Evolutionary conservation across 164 flowering plant species (phyloP).

Genomic region (Dillenia suffruticosa): DNA sequence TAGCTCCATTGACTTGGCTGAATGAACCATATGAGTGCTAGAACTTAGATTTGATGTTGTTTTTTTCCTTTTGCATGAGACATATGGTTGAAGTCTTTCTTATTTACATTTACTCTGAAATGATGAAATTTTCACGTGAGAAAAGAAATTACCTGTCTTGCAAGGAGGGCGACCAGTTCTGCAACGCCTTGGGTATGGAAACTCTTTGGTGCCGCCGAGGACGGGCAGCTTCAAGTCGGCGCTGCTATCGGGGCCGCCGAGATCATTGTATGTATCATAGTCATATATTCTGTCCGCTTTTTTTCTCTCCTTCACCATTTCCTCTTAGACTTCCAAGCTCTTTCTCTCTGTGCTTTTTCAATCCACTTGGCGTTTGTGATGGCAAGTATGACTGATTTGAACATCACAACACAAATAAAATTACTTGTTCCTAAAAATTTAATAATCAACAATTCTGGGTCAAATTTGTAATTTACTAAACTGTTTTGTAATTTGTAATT

Average conservation of each 20-base stretch:
- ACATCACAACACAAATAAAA: no score
- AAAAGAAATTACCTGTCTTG: slow-evolving; percentile 11
- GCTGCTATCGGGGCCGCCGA: slow-evolving; percentile 26
- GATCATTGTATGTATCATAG: slow-evolving; percentile 34
- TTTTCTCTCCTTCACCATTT: slow-evolving; percentile 32
- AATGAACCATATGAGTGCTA: no score
- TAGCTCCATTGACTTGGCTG: no score
- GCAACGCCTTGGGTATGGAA: slow-evolving; percentile 34
- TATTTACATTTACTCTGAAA: no score
- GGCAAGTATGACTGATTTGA: slow-evolving; percentile 22
- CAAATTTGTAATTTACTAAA: no score
- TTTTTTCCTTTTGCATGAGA: no score
- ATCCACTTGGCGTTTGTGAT: slow-evolving; percentile 24
- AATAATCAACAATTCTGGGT: no score
- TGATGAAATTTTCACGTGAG: no score
- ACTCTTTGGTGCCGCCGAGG: slow-evolving; percentile 18
- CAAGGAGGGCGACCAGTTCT: slow-evolving; percentile 31
- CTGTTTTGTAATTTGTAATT: no score
- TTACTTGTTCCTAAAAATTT: no score
- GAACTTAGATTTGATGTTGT: no score
- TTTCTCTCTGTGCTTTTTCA: slow-evolving; percentile 21
- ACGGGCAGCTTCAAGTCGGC: slow-evolving; percentile 27
- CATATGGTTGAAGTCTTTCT: no score
- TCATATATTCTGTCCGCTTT: slow-evolving; percentile 34
- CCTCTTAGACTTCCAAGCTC: slow-evolving; percentile 32